Base-by-base conservation (phyloP, 305 asterid species). In the Fraxinus sp. region DNA sequence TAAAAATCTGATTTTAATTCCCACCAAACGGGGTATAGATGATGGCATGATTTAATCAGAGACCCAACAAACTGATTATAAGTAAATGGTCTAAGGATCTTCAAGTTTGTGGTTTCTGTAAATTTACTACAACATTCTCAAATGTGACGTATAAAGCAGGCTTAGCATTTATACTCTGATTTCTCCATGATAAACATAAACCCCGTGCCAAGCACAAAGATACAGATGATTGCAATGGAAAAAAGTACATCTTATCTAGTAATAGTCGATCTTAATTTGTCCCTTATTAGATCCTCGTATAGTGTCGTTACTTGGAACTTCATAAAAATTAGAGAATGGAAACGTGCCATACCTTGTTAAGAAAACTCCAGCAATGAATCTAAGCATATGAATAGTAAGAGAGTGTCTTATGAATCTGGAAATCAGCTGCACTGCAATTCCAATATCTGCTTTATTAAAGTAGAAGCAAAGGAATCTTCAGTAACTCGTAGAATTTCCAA, bases 211-310 rank as follows among this genome's bases (percentile, higher is more conserved):
- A 18, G 26, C 36, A 20, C 46, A 55, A 6, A 55, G 39, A 44
- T 68, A 66, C 7, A 14, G 57, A 30, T 74, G 79, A 68, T 82
- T 85, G 83, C 79, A 79, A 77, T 1, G 66, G 62, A 79, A 49
- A 46, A 55, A 81, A 74, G 22, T 46, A 68, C 0, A 35, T 16
- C 41, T 73, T 57, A 13, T 11, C 30, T 24, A 16, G 75, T 14
- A 7, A 62, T 62, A 62, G 14, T 62, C 5, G 16, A 62, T 26
- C 72, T 62, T 62, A 7, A 62, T 8, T 62, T 62, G 32, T 2
- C 16, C 28, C 72, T 22, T 62, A 8, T 62, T 20, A 62, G 71
- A 62, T 62, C 71, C 32, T 18, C 71, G 11, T 20, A 22, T 22
- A 2, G 71, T 8, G 16, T 8, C 1, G 32, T 39, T 39, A 9